Conservation (phyloP, 352 stramenopile genomes). For the Aphanomyces invadans region DNA sequence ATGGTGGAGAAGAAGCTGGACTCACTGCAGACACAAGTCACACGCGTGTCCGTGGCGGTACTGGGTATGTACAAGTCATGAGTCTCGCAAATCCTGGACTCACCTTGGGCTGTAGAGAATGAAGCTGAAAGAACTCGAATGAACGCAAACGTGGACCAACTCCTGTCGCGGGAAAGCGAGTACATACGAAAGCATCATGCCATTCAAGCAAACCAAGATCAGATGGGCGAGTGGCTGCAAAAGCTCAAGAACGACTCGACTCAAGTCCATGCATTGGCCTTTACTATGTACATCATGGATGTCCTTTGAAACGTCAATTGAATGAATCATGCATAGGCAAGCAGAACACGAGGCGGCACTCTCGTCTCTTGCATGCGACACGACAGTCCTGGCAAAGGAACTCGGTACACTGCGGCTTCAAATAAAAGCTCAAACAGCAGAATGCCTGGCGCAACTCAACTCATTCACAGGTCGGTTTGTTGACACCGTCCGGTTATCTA, state of each 20-base stretch:
- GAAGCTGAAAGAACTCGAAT: conserved; percentile 1
- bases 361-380: neutral
- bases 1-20: conserved; percentile 10
- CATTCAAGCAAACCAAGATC: conserved; percentile 9
- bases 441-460: conserved; percentile 8
- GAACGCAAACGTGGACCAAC: neutral
- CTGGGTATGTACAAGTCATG: neutral
- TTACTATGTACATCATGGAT: neutral
- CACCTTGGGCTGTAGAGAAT: too few species aligned
- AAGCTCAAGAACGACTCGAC: conserved; percentile 9
- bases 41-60: neutral
- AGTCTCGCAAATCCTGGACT: too few species aligned
- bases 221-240: conserved; percentile 16
- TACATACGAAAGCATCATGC: neutral
- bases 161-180: neutral
- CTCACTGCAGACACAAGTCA: neutral
- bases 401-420: conserved; percentile 2
- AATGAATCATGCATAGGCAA: neutral
- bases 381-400: conserved; percentile 2
- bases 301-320: neutral
- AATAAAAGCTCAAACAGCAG: neutral
- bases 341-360: neutral
- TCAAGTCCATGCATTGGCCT: neutral
- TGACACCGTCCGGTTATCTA: neutral
- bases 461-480: neutral